Conservation (phyloP, 2,329 filamentous ascomycete species). For the Phoma sp. region DNA sequence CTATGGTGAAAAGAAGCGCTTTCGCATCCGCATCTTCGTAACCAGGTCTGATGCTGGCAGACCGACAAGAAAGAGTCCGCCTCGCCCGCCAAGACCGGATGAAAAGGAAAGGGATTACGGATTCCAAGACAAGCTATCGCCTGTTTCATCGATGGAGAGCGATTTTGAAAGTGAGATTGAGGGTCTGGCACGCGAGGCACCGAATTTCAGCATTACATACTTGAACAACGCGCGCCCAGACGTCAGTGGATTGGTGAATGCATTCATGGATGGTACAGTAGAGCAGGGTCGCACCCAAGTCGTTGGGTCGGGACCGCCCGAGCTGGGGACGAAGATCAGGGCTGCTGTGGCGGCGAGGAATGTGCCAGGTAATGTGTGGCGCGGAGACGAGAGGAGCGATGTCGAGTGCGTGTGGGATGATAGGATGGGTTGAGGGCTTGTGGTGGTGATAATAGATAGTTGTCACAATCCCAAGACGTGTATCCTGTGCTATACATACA, state of each 20-base stretch:
- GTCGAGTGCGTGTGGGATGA: constrained; percentile 40
- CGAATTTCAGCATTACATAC: constrained; percentile 29
- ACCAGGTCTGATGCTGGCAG: constrained; percentile 12
- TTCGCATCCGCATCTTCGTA: constrained; percentile 26
- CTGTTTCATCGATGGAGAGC: constrained; percentile 1
- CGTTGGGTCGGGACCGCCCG: constrained; percentile 29
- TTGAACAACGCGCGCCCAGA: constrained; percentile 27
- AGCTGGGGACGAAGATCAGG: constrained; percentile 34
- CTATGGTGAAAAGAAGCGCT: constrained; percentile 8
- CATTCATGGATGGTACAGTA: constrained; percentile 26
- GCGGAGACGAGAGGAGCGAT: constrained; percentile 33
- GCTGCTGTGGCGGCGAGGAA: constrained; percentile 32
- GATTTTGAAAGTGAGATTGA: constrained; percentile 7
- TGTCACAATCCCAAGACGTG: no score
- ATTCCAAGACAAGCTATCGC: constrained; percentile 1
- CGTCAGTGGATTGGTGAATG: constrained; percentile 14
- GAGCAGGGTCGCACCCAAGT: constrained; percentile 29
- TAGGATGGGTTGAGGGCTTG: constrained; percentile 26
- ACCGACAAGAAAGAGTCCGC: neutral
- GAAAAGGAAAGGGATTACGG: constrained; percentile 3
- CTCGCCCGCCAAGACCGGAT: constrained; percentile 1
- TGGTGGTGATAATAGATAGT: no score
- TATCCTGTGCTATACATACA: no score
- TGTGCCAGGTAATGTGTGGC: constrained; percentile 28
- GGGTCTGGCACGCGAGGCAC: constrained; percentile 16